phyloP scores from a whole-genome alignment of 306 rosid species.

The Acacia melanoxylon region DNA sequence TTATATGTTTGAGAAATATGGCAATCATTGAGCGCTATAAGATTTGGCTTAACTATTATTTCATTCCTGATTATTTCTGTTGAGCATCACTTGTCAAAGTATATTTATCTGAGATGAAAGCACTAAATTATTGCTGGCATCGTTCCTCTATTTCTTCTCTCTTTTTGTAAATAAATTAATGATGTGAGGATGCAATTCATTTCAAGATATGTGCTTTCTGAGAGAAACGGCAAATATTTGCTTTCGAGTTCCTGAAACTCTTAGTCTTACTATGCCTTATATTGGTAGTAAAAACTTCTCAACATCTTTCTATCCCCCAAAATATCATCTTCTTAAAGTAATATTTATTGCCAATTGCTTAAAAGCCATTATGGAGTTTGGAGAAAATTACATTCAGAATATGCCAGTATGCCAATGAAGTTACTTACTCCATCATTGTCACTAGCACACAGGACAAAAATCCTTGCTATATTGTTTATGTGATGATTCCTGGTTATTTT shows the following conservation, averaged over 20 bases:
- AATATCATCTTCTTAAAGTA: neutral
- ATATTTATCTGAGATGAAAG: constrained; percentile 11
- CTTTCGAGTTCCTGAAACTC: neutral
- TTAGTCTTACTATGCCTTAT: neutral
- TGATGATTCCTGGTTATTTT: neutral
- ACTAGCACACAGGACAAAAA: neutral
- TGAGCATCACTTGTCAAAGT: neutral
- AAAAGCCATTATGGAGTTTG: neutral
- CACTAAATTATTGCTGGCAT: neutral
- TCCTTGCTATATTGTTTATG: constrained; percentile 3
- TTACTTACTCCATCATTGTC: constrained; percentile 2
- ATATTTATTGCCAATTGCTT: neutral
- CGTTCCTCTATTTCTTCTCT: neutral
- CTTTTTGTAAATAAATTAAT: neutral
- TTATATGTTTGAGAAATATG: neutral
- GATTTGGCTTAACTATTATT: neutral
- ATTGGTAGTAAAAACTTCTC: neutral
- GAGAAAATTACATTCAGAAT: neutral
- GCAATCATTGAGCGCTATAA: neutral
- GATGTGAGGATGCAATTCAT: neutral
- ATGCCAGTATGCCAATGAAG: constrained; percentile 5
- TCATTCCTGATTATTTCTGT: neutral
- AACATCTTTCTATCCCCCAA: neutral
- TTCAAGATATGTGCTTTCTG: neutral
- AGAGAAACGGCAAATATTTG: neutral